Conservation (phyloP, 1,284 basidiomycete genomes). For the Calocybe gambosa region DNA sequence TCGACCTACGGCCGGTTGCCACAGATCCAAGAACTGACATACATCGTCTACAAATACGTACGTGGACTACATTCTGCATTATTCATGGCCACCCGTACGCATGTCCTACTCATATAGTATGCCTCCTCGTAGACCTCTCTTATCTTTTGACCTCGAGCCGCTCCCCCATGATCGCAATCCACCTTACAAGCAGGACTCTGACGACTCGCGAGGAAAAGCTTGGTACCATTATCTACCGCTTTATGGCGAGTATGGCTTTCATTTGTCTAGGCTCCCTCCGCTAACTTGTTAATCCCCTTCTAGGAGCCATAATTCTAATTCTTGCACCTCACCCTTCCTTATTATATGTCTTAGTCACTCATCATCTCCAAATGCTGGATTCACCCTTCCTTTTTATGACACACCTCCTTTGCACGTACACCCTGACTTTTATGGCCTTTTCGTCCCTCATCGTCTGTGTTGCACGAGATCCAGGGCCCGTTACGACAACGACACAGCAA, state of each 20-base stretch:
- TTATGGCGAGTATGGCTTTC: slow-evolving; percentile 32
- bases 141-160: slow-evolving; percentile 15
- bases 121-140: slow-evolving; percentile 19
- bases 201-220: slow-evolving; percentile 31
- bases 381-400: slow-evolving; percentile 39
- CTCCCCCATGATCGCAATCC: slow-evolving; percentile 2
- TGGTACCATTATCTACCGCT: slow-evolving; percentile 60
- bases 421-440: slow-evolving; percentile 59
- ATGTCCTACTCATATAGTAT: slow-evolving; percentile 11
- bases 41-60: neutral
- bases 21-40: neutral
- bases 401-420: slow-evolving; percentile 54
- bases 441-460: slow-evolving; percentile 68
- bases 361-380: slow-evolving; percentile 52
- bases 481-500: slow-evolving; percentile 27
- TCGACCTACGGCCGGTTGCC: neutral
- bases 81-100: slow-evolving; percentile 15
- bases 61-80: neutral
- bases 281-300: neutral
- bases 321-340: slow-evolving; percentile 69
- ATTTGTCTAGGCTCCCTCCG: neutral
- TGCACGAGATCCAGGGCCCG: slow-evolving; percentile 66
- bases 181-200: slow-evolving; percentile 10
- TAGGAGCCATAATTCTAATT: slow-evolving; percentile 51
- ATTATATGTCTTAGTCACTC: slow-evolving; percentile 57